phyloP scores from a whole-genome alignment of 2,329 filamentous ascomycete species.

The Dactylellina leptospora region DNA sequence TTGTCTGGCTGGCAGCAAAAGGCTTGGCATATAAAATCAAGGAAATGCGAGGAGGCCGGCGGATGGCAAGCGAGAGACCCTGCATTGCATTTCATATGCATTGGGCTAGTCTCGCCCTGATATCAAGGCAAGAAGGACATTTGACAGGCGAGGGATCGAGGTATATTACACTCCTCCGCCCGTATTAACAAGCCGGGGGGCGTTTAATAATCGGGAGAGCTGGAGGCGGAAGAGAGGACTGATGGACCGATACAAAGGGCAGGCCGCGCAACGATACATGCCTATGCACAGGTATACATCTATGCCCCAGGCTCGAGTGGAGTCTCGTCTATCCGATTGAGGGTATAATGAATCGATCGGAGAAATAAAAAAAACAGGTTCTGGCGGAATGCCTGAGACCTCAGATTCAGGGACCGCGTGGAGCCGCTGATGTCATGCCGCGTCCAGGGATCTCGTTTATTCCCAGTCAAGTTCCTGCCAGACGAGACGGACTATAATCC shows the following conservation, averaged over 20 bases:
- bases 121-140: conserved; percentile 7
- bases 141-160: conserved; percentile 13
- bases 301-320: not conserved
- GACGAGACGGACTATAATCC: not conserved
- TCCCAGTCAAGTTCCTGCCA: no score
- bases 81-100: no score
- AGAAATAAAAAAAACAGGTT: conserved; percentile 41
- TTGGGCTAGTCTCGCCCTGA: no score
- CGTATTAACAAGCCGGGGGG: no score
- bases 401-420: conserved; percentile 25
- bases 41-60: conserved; percentile 34
- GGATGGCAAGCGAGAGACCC: conserved; percentile 48
- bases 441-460: conserved; percentile 6
- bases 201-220: conserved; percentile 4
- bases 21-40: conserved; percentile 52
- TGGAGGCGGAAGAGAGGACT: conserved; percentile 15
- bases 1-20: conserved; percentile 14
- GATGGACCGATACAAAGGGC: no score
- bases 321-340: not conserved
- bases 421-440: conserved; percentile 47
- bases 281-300: no score
- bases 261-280: no score
- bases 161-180: no score
- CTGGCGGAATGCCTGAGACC: not conserved
- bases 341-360: not conserved